A percentile compares a stretch with the other conserved stretches of the same genome.
phyloP scores from a whole-genome alignment of 148 eudicot genomes.

The Persicaria tinctoria region DNA sequence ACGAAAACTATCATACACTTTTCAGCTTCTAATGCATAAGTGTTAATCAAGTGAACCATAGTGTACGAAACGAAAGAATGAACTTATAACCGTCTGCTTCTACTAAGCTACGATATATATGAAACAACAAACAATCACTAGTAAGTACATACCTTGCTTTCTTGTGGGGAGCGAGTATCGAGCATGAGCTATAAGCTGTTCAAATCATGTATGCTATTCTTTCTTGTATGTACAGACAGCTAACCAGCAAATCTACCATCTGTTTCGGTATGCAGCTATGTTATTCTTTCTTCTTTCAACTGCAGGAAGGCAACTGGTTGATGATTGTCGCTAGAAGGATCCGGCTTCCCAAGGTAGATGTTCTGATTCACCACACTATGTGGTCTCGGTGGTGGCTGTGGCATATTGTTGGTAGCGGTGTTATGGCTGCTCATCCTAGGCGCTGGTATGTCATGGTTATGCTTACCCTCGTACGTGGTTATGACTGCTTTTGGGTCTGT shows the following conservation, averaged over 20 bases:
- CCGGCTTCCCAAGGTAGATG: constrained; percentile 21
- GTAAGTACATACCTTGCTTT: constrained; percentile 10
- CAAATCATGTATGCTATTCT: not conserved
- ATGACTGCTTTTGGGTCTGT: constrained; percentile 75
- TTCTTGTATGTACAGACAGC: constrained; percentile 7
- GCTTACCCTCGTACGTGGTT: constrained; percentile 89
- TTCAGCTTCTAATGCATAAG: not conserved
- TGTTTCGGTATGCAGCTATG: constrained; percentile 23
- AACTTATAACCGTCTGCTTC: not conserved
- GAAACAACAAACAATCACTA: constrained; percentile 17
- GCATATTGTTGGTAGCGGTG: constrained; percentile 29
- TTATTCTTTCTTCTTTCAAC: constrained; percentile 61
- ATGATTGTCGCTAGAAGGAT: constrained; percentile 30
- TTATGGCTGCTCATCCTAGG: constrained; percentile 75
- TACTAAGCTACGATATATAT: not conserved
- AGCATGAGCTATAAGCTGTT: constrained; percentile 15
- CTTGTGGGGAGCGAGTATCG: not conserved
- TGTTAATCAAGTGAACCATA: not conserved
- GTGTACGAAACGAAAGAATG: not conserved
- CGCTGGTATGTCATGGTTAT: constrained; percentile 75
- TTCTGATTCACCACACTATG: constrained; percentile 26
- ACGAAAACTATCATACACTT: not conserved
- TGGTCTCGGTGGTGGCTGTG: constrained; percentile 35
- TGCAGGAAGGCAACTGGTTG: constrained; percentile 46
- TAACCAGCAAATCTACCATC: constrained; percentile 14